Evolutionary conservation across 2,329 filamentous ascomycete genomes (phyloP), one percentile per base, ranked within the genome.

Genomic region (Monilinia laxa): DNA sequence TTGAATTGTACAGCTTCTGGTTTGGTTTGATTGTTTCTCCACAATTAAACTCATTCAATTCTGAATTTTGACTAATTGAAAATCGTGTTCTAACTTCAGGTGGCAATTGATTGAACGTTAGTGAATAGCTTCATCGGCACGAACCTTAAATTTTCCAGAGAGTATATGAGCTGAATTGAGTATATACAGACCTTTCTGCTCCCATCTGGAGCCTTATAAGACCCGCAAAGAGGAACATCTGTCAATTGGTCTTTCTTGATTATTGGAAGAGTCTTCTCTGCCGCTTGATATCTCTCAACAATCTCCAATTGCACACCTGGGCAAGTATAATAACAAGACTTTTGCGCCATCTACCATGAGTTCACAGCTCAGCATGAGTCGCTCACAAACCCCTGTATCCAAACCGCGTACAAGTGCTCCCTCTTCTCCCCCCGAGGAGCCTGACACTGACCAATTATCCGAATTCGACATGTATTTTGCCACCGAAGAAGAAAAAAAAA

Each of bases 401-500:
- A 65, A 69, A 49, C 60, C 69, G 20, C 68, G 68, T 14, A 72
- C 70, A n/a, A 74, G 68, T 28, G 69, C 70, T 40, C 69, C 72
- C 12, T 74, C 74, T 28, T 75, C 74, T 1, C 72, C 72, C 3
- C 70, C 72, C 7, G 67, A 71, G 4, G 40, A 60, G 31, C 16
- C 20, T 9, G 71, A 65, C 2, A 5, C 42, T 25, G 49, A 55
- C 42, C 49, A 56, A 20, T 25, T 68, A 2, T 66, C 71, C 16
- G 67, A 69, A n/a, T 66, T 68, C 12, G 67, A 71, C 16, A 47
- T 67, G 1, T 68, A 72, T 16, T 69, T 73, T n/a, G 68, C 67
- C 40, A 75, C 71, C 20, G 68, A 67, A 20, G 73, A 75, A 64
- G 73, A 75, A 53, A 72, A 74, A 58, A 68, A 70, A 16, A 69